Percentiles rank a stretch among this genome's conserved stretches.
Conservation (phyloP, 2,329 filamentous ascomycete genomes). For the Trichoderma koningii region DNA sequence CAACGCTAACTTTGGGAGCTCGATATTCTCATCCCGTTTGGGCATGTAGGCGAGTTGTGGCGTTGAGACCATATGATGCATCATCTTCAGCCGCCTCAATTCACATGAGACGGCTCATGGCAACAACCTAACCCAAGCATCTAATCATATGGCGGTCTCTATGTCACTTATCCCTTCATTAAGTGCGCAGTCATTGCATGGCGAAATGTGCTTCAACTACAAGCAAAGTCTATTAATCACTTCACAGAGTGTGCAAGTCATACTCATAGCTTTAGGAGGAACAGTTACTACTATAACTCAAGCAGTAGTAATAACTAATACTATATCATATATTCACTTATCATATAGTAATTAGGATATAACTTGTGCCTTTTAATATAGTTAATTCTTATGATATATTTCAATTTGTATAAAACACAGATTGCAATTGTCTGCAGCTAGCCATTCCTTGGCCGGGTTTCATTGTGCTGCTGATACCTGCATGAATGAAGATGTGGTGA, state of each 20-base stretch:
- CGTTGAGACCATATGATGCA: background rate
- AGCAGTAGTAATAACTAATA: too few species aligned
- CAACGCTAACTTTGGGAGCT: conserved; percentile 13
- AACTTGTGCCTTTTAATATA: too few species aligned
- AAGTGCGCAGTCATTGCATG: too few species aligned
- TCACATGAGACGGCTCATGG: background rate
- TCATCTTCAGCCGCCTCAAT: background rate
- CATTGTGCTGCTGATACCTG: background rate
- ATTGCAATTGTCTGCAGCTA: background rate
- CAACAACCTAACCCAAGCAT: background rate
- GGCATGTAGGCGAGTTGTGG: background rate
- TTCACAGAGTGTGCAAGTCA: too few species aligned
- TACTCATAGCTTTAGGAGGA: too few species aligned
- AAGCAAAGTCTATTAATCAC: background rate
- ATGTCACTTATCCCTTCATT: background rate
- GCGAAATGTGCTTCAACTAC: background rate
- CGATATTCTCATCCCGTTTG: conserved; percentile 14
- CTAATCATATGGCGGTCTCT: background rate
- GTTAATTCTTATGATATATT: too few species aligned
- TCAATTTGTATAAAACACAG: background rate
- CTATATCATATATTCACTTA: too few species aligned
- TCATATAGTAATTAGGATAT: too few species aligned
- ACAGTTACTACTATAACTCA: too few species aligned
- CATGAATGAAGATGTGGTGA: background rate
- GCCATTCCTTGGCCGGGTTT: background rate